These are phyloP conservation scores for Arthroderma sp. DNA, from an alignment of 2,329 filamentous ascomycete species.

Conservation along the genomic window DNA sequence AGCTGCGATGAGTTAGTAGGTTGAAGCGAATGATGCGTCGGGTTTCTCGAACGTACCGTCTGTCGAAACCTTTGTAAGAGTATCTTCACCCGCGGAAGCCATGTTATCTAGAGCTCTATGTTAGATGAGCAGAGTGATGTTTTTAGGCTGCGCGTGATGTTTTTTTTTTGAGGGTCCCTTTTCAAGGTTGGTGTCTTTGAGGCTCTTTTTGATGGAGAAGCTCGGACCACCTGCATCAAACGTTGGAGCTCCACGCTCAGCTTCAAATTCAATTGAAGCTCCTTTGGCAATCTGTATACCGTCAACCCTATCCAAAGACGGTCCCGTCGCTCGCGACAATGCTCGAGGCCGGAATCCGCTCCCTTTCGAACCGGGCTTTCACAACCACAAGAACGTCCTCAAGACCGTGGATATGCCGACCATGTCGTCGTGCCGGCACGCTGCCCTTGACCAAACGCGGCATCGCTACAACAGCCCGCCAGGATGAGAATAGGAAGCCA, in stretches of 20 bases:
- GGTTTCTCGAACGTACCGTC: slow-evolving; percentile 21
- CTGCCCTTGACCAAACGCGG: slow-evolving; percentile 11
- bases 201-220: too few species aligned
- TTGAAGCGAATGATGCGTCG: background rate
- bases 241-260: too few species aligned
- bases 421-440: slow-evolving; percentile 16
- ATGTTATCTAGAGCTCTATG: background rate
- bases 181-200: too few species aligned
- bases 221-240: too few species aligned
- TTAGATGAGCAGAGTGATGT: too few species aligned
- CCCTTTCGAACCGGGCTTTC: slow-evolving; percentile 18
- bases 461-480: slow-evolving; percentile 18
- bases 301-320: background rate
- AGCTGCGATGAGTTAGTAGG: slow-evolving; percentile 32
- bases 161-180: too few species aligned
- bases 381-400: slow-evolving; percentile 10
- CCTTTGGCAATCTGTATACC: too few species aligned
- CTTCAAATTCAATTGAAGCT: too few species aligned
- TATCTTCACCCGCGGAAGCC: slow-evolving; percentile 25
- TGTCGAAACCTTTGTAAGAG: slow-evolving; percentile 28
- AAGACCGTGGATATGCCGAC: slow-evolving; percentile 20
- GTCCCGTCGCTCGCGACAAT: slow-evolving; percentile 14
- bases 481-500: slow-evolving; percentile 46
- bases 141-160: too few species aligned
- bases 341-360: slow-evolving; percentile 17